phyloP scores from a whole-genome alignment of 768 basidiomycete genomes.

The Ephemerocybe angulata region DNA sequence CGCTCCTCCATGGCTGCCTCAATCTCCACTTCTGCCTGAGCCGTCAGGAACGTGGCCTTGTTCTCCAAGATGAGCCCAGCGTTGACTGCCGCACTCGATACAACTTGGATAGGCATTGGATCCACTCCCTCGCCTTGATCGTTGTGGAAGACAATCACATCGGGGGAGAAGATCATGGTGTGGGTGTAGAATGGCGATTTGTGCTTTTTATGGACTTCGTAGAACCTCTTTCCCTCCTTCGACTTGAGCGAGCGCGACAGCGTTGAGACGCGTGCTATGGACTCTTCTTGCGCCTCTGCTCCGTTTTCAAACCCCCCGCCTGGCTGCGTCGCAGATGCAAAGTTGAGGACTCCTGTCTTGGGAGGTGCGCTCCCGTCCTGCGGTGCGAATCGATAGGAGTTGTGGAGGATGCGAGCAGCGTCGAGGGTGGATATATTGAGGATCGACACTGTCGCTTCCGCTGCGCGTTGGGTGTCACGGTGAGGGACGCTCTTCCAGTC shows the following conservation, averaged over 20 bases:
- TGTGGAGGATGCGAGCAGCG: constrained; percentile 45
- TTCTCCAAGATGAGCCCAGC: constrained; percentile 41
- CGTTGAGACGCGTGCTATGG: constrained; percentile 72
- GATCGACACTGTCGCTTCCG: constrained; percentile 40
- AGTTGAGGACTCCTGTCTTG: constrained; percentile 68
- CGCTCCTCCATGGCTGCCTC: constrained; percentile 58
- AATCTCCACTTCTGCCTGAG: constrained; percentile 37
- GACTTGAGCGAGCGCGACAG: constrained; percentile 62
- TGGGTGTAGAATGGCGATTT: constrained; percentile 63
- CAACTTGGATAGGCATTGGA: constrained; percentile 59
- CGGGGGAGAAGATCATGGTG: constrained; percentile 73
- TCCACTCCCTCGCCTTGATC: constrained; percentile 54
- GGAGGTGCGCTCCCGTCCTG: constrained; percentile 8
- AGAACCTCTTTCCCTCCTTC: constrained; percentile 53
- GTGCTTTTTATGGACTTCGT: constrained; percentile 51
- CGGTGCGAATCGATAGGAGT: constrained; percentile 15
- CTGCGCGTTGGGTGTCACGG: constrained; percentile 40
- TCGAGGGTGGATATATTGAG: constrained; percentile 63
- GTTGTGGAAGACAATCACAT: constrained; percentile 57
- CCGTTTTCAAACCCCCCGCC: constrained; percentile 76
- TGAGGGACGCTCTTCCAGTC: constrained; percentile 37
- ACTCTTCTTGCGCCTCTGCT: constrained; percentile 78
- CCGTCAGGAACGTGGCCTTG: constrained; percentile 19
- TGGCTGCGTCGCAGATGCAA: constrained; percentile 71
- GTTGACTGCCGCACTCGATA: constrained; percentile 76